A percentile compares a stretch with the other conserved stretches of the same genome.
These are phyloP conservation scores for Zygosaccharomyces bailii DNA, from an alignment of 805 yeast species.

Conservation along the genomic window DNA sequence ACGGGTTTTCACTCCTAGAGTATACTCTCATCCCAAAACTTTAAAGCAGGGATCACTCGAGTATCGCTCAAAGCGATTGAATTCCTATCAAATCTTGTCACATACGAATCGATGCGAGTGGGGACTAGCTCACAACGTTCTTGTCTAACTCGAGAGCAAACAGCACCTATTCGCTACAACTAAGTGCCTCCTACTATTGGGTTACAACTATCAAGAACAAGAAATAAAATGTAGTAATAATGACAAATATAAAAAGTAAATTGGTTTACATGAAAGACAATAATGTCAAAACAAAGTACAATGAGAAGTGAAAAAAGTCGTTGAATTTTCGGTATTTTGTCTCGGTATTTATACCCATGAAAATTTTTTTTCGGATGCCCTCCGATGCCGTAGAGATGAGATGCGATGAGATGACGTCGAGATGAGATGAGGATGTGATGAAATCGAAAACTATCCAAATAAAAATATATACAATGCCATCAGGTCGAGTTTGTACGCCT, in stretches of 20 bases:
- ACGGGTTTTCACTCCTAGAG: too few relatives aligned
- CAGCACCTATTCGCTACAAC: slow-evolving; percentile 10
- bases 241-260: slow-evolving; percentile 16
- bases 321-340: slow-evolving; percentile 10
- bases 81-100: neutral
- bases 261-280: slow-evolving; percentile 22
- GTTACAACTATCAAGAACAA: neutral
- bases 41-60: too few relatives aligned
- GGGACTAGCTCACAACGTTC: slow-evolving; percentile 8
- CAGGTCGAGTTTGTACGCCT: slow-evolving; percentile 2
- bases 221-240: slow-evolving; percentile 9
- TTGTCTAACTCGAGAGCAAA: slow-evolving; percentile 1
- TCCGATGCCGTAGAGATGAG: slow-evolving; percentile 4
- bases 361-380: neutral
- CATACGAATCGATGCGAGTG: slow-evolving; percentile 9
- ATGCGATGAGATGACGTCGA: slow-evolving; percentile 4
- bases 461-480: neutral
- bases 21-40: too few relatives aligned
- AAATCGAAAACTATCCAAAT: neutral
- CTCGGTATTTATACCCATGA: slow-evolving; percentile 18
- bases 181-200: slow-evolving; percentile 15
- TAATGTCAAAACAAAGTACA: too few relatives aligned
- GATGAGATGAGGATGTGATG: neutral
- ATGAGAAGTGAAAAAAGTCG: neutral
- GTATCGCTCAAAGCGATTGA: neutral